Evolutionary conservation across 1,284 basidiomycete species (phyloP).

Genomic region (Phenoliferia sp.): DNA sequence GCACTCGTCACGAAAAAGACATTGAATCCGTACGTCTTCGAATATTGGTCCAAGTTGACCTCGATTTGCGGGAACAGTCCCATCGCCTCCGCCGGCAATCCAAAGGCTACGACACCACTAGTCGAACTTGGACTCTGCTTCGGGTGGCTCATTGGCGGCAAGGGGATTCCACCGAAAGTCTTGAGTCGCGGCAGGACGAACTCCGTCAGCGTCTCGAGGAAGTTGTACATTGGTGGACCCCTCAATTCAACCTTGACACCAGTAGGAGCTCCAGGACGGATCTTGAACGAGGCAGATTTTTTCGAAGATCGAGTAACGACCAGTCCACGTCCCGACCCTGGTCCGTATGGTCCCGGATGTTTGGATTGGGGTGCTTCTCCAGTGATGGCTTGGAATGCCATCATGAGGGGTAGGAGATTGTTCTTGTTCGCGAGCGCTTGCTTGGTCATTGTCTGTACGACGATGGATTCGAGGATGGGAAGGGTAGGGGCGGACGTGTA

Average conservation of each 20-base stretch:
- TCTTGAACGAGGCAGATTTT: conserved; percentile 75
- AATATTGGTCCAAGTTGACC: conserved; percentile 83
- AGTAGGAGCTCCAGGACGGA: conserved; percentile 74
- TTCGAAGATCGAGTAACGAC: conserved; percentile 74
- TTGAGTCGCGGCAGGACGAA: conserved; percentile 90
- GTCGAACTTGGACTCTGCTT: conserved; percentile 59
- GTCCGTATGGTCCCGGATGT: conserved; percentile 45
- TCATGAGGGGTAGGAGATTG: conserved; percentile 75
- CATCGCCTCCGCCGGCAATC: conserved; percentile 77
- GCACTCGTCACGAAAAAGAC: conserved; percentile 86
- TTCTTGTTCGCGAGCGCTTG: conserved; percentile 59
- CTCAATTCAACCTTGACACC: conserved; percentile 85
- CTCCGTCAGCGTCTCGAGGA: conserved; percentile 80
- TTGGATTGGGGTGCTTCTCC: conserved; percentile 72
- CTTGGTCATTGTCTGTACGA: conserved; percentile 78
- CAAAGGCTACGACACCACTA: conserved; percentile 82
- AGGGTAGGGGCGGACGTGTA: conserved; percentile 59
- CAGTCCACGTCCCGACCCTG: conserved; percentile 62
- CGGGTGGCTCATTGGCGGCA: conserved; percentile 54
- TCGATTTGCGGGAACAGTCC: conserved; percentile 81
- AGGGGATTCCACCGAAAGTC: conserved; percentile 76
- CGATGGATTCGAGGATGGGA: conserved; percentile 73
- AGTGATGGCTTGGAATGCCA: conserved; percentile 79
- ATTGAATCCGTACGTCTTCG: conserved; percentile 77
- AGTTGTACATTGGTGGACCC: conserved; percentile 89